These are phyloP conservation scores for Monosporozyma solicola DNA, from an alignment of 805 yeast species.

Conservation along the genomic window DNA sequence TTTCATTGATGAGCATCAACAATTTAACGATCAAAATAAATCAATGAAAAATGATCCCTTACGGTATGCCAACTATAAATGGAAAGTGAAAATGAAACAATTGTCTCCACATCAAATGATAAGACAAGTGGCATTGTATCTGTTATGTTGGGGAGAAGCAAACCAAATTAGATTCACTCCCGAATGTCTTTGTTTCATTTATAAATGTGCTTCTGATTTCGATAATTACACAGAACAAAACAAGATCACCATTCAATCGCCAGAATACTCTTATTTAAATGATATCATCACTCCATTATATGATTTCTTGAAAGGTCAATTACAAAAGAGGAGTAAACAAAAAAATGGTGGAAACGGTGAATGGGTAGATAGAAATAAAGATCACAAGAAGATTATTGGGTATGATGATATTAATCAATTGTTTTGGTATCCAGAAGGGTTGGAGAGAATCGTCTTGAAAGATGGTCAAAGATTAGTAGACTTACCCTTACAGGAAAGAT, in stretches of 20 bases:
- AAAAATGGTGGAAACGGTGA: conserved; percentile 35
- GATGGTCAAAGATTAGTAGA: conserved; percentile 44
- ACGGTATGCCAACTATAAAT: conserved; percentile 73
- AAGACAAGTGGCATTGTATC: conserved; percentile 59
- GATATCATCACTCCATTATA: conserved; percentile 70
- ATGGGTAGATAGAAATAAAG: conserved; percentile 56
- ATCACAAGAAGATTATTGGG: conserved; percentile 66
- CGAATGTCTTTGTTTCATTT: conserved; percentile 77
- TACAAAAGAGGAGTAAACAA: conserved; percentile 32
- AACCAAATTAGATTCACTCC: conserved; percentile 82
- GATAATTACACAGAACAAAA: conserved; percentile 37
- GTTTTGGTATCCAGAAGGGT: conserved; percentile 73
- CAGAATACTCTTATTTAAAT: conserved; percentile 48
- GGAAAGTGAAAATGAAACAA: conserved; percentile 58
- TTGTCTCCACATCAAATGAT: conserved; percentile 49
- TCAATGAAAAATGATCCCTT: conserved; percentile 59
- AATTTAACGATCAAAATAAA: conserved; percentile 49
- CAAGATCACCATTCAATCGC: conserved; percentile 20
- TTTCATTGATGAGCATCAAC: conserved; percentile 40
- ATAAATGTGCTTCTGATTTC: conserved; percentile 74
- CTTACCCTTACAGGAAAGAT: conserved; percentile 48
- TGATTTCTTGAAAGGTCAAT: conserved; percentile 58
- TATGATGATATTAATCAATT: conserved; percentile 86
- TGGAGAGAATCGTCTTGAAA: conserved; percentile 44
- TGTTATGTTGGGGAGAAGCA: conserved; percentile 86